Conservation (phyloP, 2,329 filamentous ascomycete genomes). For the Colletotrichum karsti region DNA sequence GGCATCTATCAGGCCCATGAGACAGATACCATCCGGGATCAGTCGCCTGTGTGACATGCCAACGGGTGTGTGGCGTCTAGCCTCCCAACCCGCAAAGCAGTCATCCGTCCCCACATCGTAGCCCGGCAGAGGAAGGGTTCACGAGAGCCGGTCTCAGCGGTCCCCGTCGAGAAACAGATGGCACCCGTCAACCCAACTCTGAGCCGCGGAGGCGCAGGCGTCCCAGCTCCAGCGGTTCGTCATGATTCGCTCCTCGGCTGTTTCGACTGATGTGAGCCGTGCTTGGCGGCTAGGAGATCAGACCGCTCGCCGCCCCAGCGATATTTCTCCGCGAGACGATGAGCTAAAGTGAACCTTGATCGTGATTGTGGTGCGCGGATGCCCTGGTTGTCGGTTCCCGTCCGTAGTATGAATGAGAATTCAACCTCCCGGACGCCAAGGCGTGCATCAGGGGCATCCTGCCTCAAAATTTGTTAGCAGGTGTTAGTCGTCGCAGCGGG, state of each 20-base stretch:
- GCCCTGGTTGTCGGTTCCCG: neutral
- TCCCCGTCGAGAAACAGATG: conserved; percentile 18
- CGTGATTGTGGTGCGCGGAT: no score
- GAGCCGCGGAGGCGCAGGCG: neutral
- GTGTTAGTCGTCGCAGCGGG: neutral
- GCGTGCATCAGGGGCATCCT: conserved; percentile 20
- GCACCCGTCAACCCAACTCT: conserved; percentile 14
- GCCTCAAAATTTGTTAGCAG: conserved; percentile 10
- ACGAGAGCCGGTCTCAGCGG: conserved; percentile 15
- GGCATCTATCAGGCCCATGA: conserved; percentile 18
- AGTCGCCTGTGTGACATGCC: neutral
- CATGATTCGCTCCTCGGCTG: conserved; percentile 10
- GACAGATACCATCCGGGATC: conserved; percentile 9
- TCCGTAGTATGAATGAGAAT: neutral
- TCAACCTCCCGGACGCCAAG: conserved; percentile 9
- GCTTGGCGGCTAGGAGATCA: conserved; percentile 20
- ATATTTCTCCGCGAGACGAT: neutral
- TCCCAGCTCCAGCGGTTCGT: neutral
- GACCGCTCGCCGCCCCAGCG: conserved; percentile 5
- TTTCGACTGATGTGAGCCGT: conserved; percentile 29
- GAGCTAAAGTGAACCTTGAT: neutral
- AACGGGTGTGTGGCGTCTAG: neutral
- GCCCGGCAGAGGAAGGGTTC: conserved; percentile 1
- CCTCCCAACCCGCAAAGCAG: neutral
- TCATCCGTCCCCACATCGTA: conserved; percentile 10